Conservation (phyloP, 768 basidiomycete species). For the Stropharia rugosoannulata region DNA sequence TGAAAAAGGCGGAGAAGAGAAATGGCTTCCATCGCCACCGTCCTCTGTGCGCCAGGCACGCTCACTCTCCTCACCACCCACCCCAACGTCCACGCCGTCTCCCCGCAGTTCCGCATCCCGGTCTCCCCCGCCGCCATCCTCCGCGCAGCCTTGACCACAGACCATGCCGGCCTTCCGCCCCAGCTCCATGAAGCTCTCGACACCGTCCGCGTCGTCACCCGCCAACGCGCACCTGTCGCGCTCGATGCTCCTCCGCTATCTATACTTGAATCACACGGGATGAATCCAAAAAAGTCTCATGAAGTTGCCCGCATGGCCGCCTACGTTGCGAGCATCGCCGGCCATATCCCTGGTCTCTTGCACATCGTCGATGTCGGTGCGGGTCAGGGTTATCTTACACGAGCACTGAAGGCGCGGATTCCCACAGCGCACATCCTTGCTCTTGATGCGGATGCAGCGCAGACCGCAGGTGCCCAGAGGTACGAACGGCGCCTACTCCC, state of each 20-base stretch:
- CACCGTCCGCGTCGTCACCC: constrained; percentile 21
- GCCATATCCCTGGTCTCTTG: constrained; percentile 18
- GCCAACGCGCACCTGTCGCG: constrained; percentile 22
- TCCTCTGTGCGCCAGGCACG: constrained; percentile 20
- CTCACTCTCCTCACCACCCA: constrained; percentile 40
- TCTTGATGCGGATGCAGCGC: constrained; percentile 59
- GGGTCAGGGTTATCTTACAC: constrained; percentile 74
- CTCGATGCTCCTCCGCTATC: constrained; percentile 8
- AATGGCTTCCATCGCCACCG: background rate
- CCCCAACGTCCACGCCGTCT: constrained; percentile 37
- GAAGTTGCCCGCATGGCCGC: constrained; percentile 66
- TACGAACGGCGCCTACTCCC: constrained; percentile 33
- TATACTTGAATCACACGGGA: constrained; percentile 33
- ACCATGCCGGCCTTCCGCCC: constrained; percentile 10
- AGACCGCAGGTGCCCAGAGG: constrained; percentile 56
- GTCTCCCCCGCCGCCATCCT: constrained; percentile 20
- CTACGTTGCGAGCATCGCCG: constrained; percentile 44
- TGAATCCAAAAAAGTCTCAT: constrained; percentile 78
- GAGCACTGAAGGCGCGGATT: constrained; percentile 38
- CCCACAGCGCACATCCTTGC: constrained; percentile 53
- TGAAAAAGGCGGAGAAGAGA: too few relatives aligned
- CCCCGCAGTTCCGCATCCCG: constrained; percentile 21
- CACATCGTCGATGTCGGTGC: constrained; percentile 74
- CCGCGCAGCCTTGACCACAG: background rate
- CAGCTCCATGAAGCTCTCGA: constrained; percentile 21